Base-by-base conservation (phyloP, 345 rosid species). In the Atalantia buxifolia region DNA sequence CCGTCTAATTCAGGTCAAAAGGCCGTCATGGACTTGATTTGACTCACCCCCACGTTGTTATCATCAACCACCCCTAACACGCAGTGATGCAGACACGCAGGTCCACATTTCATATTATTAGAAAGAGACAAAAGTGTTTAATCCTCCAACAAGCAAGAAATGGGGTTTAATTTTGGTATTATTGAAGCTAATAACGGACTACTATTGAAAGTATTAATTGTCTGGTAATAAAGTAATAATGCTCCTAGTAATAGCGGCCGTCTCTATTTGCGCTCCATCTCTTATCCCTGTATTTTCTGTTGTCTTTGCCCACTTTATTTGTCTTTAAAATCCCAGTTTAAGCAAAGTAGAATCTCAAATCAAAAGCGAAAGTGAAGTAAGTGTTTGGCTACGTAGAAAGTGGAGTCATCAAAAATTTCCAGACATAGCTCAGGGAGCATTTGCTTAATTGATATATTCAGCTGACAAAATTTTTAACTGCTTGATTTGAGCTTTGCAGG, bases 1-100 rank as follows among this genome's bases (percentile, higher is more conserved):
- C 79, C 71, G 76, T 80, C 83, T 69, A 69, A 5, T 74, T 31
- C 22, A 36, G 22, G 78, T 67, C 74, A 57, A 66, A 65, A 63
- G 57, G 36, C 69, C 72, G 71, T 66, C 72, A 22, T 53, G 38
- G 70, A 66, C 45, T 45, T 53, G 57, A 16, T 18, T 21, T 5
- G 50, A 22, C 69, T 18, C 42, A 0, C 69, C 42, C 12, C 12
- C 57, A 5, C 7, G 57, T 53, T 53, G 13, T 45, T 45, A 12
- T 45, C 50, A 45, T 13, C 50, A 45, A 45, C 14, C 50, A 45
- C 13, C 5, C 4, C 18, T 45, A 45, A 45, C 50, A 45, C 14
- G 50, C 45, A 40, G 45, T 40, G 45, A 40, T 9, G 45, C 50
- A 3, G 50, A 13, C 18, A 3, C 18, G 5, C 50, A 45, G 50